Conservation (phyloP, 768 basidiomycete genomes). For the Naganishia vaughanmartiniae region DNA sequence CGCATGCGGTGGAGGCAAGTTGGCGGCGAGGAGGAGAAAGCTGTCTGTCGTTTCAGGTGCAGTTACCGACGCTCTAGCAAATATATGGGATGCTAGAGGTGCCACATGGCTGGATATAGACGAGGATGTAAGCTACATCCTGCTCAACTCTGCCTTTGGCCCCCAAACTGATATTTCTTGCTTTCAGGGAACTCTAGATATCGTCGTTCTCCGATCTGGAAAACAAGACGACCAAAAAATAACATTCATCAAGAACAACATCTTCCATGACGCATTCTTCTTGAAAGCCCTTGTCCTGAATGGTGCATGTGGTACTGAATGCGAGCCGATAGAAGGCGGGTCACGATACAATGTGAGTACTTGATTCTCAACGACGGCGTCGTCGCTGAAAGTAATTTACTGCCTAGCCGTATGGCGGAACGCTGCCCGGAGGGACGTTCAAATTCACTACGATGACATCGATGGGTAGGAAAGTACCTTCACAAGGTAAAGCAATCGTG, state of each 20-base stretch:
- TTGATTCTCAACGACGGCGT: conserved; percentile 11
- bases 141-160: background rate
- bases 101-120: conserved; percentile 86
- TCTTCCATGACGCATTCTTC: conserved; percentile 98
- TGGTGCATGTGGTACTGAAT: conserved; percentile 79
- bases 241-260: conserved; percentile 89
- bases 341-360: conserved; percentile 69
- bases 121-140: conserved; percentile 73
- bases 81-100: conserved; percentile 72
- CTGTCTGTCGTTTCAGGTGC: conserved; percentile 60
- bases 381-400: background rate
- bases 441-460: conserved; percentile 97
- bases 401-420: conserved; percentile 81
- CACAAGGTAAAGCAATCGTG: conserved; percentile 63
- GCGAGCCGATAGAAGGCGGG: conserved; percentile 63
- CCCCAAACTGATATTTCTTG: background rate
- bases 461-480: conserved; percentile 77
- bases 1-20: conserved; percentile 29
- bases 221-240: conserved; percentile 58
- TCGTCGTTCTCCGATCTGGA: conserved; percentile 84
- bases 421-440: conserved; percentile 89
- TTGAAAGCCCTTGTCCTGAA: conserved; percentile 93
- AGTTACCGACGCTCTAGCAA: conserved; percentile 62
- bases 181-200: conserved; percentile 76
- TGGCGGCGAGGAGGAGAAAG: conserved; percentile 59